Evolutionary conservation across 371 early-diverging fungal genomes (phyloP).

Genomic region (Conidiobolus incongruus): DNA sequence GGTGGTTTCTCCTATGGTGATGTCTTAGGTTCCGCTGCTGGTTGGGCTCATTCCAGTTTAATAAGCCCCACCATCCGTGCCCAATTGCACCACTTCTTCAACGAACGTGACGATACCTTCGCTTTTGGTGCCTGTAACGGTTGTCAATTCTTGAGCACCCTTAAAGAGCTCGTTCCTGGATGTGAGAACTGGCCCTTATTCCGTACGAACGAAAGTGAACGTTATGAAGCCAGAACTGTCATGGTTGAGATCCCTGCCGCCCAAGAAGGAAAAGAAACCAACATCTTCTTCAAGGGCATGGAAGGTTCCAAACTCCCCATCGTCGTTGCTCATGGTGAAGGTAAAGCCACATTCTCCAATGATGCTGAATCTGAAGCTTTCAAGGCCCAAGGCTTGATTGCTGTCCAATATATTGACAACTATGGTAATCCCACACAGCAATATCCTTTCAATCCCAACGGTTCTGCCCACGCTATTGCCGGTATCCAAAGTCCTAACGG

Average conservation of each 20-base stretch:
- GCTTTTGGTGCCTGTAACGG: slow-evolving; percentile 93
- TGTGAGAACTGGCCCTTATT: slow-evolving; percentile 75
- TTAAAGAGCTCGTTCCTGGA: slow-evolving; percentile 63
- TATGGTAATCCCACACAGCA: slow-evolving; percentile 40
- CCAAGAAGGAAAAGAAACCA: background rate
- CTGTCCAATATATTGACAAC: slow-evolving; percentile 63
- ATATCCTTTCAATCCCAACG: slow-evolving; percentile 94
- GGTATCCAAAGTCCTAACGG: slow-evolving; percentile 66
- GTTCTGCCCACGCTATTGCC: slow-evolving; percentile 64
- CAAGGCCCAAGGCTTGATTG: slow-evolving; percentile 20
- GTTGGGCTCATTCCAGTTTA: slow-evolving; percentile 86
- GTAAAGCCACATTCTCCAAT: slow-evolving; percentile 52
- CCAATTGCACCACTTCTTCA: slow-evolving; percentile 64
- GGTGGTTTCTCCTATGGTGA: slow-evolving; percentile 97
- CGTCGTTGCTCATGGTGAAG: slow-evolving; percentile 94
- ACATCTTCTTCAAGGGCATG: slow-evolving; percentile 73
- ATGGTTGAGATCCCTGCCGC: slow-evolving; percentile 34
- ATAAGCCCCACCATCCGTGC: slow-evolving; percentile 36
- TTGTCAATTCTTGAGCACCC: slow-evolving; percentile 82
- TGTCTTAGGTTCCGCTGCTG: slow-evolving; percentile 88
- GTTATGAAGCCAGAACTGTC: slow-evolving; percentile 81
- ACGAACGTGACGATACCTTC: slow-evolving; percentile 62
- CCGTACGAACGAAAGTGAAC: slow-evolving; percentile 68
- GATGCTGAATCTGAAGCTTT: slow-evolving; percentile 17
- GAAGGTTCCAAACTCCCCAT: slow-evolving; percentile 75